Percentiles rank a stretch among this genome's conserved stretches.
phyloP scores from a whole-genome alignment of 768 basidiomycete genomes.

The Lentinula sp. region DNA sequence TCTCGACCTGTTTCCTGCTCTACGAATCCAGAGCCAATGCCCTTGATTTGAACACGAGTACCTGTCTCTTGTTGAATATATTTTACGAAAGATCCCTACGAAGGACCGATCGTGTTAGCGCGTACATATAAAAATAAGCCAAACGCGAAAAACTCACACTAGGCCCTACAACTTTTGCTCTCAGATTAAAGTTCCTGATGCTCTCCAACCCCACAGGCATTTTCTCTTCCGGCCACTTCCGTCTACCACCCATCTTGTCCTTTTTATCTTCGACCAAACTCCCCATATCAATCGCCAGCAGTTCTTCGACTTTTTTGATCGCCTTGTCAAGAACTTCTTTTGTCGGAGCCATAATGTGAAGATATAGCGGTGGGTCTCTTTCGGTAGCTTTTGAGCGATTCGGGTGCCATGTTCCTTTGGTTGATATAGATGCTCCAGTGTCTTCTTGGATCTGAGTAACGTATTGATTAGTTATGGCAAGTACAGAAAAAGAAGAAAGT shows the following conservation, averaged over 20 bases:
- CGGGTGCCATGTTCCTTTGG: conserved; percentile 95
- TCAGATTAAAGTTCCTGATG: conserved; percentile 93
- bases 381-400: conserved; percentile 88
- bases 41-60: conserved; percentile 96
- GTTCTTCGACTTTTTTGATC: conserved; percentile 66
- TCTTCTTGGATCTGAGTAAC: conserved; percentile 75
- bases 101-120: background rate
- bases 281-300: conserved; percentile 70
- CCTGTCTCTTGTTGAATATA: conserved; percentile 96
- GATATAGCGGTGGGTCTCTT: conserved; percentile 88
- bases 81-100: conserved; percentile 92
- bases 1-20: conserved; percentile 88
- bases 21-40: conserved; percentile 89
- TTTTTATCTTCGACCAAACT: conserved; percentile 78
- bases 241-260: conserved; percentile 50
- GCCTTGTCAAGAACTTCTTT: conserved; percentile 62
- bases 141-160: conserved; percentile 43
- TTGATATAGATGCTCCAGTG: conserved; percentile 88
- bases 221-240: conserved; percentile 99
- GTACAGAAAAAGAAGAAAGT: conserved; percentile 18
- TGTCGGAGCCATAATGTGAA: conserved; percentile 81
- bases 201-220: conserved; percentile 83
- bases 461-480: background rate
- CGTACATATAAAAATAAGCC: background rate
- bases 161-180: conserved; percentile 96